A percentile compares a stretch with the other conserved stretches of the same genome.
Evolutionary conservation across 805 yeast species (phyloP).

Genomic region (Candida glaebosa): DNA sequence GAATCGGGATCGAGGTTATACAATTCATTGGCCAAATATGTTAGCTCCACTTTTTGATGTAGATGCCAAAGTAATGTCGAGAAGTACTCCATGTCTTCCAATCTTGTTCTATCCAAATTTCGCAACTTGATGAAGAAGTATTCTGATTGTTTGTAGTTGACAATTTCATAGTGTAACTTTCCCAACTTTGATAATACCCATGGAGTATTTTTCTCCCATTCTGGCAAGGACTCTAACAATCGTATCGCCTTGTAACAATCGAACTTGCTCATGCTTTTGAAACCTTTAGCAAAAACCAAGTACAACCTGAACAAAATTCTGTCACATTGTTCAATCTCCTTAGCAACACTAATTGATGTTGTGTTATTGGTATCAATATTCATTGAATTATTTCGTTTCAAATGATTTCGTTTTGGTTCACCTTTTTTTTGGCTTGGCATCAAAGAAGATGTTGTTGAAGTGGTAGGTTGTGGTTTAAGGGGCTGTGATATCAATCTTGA

Average conservation of each 20-base stretch:
- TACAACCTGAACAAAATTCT: conserved; percentile 46
- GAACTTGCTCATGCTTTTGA: conserved; percentile 55
- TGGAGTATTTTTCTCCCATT: conserved; percentile 63
- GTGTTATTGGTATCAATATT: conserved; percentile 13
- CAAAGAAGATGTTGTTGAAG: conserved; percentile 2
- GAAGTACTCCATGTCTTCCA: conserved; percentile 85
- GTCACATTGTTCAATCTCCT: conserved; percentile 32
- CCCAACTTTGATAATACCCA: conserved; percentile 85
- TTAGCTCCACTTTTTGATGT: conserved; percentile 72
- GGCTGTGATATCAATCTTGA: conserved; percentile 48
- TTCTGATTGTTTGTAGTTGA: conserved; percentile 76
- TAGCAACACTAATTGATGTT: conserved; percentile 11
- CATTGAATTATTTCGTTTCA: conserved; percentile 22
- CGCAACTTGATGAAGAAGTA: conserved; percentile 60
- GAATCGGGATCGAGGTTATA: conserved; percentile 59
- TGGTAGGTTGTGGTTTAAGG: conserved; percentile 1
- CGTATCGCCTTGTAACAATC: conserved; percentile 82
- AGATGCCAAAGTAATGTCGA: conserved; percentile 93
- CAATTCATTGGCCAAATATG: conserved; percentile 80
- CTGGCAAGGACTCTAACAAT: conserved; percentile 61
- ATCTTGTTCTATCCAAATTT: conserved; percentile 67
- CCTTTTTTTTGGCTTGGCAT: conserved; percentile 2
- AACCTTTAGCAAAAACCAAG: conserved; percentile 56
- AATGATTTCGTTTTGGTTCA: conserved; percentile 7
- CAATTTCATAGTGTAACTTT: conserved; percentile 79